Conservation (phyloP, 75 land plant species). For the Picea glauca region DNA sequence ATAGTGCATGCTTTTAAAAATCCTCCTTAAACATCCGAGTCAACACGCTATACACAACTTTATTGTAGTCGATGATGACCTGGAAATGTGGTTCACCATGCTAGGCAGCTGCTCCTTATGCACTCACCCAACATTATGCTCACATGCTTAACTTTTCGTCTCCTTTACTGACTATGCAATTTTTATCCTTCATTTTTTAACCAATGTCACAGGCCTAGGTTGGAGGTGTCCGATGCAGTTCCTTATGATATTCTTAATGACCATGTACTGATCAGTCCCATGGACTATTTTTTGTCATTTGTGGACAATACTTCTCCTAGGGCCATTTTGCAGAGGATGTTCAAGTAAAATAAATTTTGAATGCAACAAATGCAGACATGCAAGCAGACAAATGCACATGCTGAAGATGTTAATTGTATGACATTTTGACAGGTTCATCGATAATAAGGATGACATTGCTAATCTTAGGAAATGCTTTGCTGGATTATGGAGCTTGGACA, state of each 20-base stretch:
- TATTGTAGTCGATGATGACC: background rate
- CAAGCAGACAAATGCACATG: no score
- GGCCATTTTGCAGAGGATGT: no score
- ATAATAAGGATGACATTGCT: conserved; percentile 57
- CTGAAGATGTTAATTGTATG: conserved; percentile 1
- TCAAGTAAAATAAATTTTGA: no score
- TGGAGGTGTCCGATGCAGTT: no score
- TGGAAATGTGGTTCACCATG: background rate
- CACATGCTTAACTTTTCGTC: background rate
- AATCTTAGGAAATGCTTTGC: conserved; percentile 89
- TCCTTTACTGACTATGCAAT: background rate
- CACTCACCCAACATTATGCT: background rate
- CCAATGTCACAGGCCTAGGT: no score
- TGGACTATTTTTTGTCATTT: no score
- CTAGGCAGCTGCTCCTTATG: background rate
- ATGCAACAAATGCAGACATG: no score
- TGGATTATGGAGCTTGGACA: conserved; percentile 95
- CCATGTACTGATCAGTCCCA: no score
- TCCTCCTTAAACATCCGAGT: no score
- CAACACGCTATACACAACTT: background rate
- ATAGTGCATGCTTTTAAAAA: no score
- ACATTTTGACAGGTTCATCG: conserved; percentile 58
- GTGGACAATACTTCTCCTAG: no score
- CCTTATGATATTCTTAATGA: no score
- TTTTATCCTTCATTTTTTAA: background rate